Evolutionary conservation across 148 eudicot species (phyloP).

Genomic region (Mesembryanthemum crystallinum): DNA sequence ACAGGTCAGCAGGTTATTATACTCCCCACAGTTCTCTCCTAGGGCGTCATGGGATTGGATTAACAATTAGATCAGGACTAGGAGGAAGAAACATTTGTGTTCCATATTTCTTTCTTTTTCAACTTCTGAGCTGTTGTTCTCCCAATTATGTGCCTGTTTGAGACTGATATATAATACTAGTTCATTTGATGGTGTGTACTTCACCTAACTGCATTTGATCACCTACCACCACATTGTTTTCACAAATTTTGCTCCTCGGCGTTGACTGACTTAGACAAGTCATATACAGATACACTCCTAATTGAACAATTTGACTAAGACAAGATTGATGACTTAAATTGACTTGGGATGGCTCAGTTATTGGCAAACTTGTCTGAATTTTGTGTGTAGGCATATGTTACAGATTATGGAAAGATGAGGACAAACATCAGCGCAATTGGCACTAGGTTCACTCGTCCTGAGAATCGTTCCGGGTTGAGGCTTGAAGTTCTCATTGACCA

Average conservation of each 20-base stretch:
- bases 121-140: conserved; percentile 1
- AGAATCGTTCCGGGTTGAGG: no score
- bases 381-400: background rate
- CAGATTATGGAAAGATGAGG: no score
- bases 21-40: no score
- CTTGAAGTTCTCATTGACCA: no score
- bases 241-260: conserved; percentile 7
- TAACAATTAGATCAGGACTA: conserved; percentile 5
- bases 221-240: conserved; percentile 19
- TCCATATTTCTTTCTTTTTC: conserved; percentile 13
- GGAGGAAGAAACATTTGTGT: conserved; percentile 14
- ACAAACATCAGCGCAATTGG: no score
- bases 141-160: background rate
- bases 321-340: conserved; percentile 9
- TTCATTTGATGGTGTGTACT: conserved; percentile 34
- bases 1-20: no score
- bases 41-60: no score
- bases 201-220: conserved; percentile 32
- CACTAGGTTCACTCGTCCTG: no score
- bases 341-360: conserved; percentile 12
- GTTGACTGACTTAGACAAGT: conserved; percentile 6
- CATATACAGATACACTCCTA: background rate
- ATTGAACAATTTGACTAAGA: background rate
- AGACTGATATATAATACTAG: conserved; percentile 18
- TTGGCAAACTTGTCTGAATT: background rate